phyloP scores from a whole-genome alignment of 2,329 filamentous ascomycete genomes.

The Epichloe hybrida region DNA sequence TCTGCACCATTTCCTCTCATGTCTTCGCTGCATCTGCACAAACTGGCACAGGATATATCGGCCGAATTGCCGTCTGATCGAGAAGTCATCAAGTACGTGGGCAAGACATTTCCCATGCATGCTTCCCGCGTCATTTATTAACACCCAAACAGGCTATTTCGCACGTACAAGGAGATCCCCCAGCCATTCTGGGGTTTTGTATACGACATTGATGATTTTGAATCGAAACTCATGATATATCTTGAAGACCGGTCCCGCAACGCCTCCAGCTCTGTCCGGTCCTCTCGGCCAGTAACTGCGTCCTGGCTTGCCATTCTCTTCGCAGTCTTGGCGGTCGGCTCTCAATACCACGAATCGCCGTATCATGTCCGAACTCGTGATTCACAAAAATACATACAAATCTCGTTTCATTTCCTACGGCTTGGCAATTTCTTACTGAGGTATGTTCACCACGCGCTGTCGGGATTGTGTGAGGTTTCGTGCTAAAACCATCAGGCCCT shows the following conservation, averaged over 20 bases:
- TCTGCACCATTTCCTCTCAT: conserved; percentile 55
- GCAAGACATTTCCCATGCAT: too few species aligned
- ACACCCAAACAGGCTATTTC: conserved; percentile 37
- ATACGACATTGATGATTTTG: conserved; percentile 51
- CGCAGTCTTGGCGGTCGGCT: conserved; percentile 50
- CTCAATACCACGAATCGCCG: conserved; percentile 51
- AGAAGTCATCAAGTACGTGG: conserved; percentile 52
- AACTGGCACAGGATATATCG: conserved; percentile 45
- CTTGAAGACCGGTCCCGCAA: conserved; percentile 49
- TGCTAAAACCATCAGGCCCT: conserved; percentile 31
- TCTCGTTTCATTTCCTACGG: conserved; percentile 51
- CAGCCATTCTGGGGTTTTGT: conserved; percentile 58
- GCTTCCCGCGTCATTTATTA: conserved; percentile 3
- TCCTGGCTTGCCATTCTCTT: conserved; percentile 56
- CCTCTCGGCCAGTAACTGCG: conserved; percentile 41
- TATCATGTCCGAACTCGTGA: conserved; percentile 47
- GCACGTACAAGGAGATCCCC: conserved; percentile 52
- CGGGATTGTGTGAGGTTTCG: conserved; percentile 13
- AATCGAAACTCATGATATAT: conserved; percentile 50
- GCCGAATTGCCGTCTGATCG: conserved; percentile 49
- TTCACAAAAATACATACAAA: conserved; percentile 48
- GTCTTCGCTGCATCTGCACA: conserved; percentile 48
- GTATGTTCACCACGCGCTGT: conserved; percentile 17
- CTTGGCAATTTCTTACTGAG: conserved; percentile 47
- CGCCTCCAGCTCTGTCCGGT: conserved; percentile 31